phyloP scores from a whole-genome alignment of 768 basidiomycete species.

The Pleurotus djamor region DNA sequence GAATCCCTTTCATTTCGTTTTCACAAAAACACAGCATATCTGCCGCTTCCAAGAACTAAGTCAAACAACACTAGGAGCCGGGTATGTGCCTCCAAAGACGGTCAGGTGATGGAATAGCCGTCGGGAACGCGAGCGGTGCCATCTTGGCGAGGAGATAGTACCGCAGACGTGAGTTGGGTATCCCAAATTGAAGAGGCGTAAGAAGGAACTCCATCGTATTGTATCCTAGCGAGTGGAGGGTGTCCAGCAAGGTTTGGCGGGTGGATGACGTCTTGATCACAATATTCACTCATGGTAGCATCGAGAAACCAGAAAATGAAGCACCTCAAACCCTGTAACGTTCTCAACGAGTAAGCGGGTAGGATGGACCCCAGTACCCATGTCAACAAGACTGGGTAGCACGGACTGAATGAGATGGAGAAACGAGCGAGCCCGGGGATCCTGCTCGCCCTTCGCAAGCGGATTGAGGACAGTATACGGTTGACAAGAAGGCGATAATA shows the following conservation, averaged over 20 bases:
- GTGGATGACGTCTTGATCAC: conserved; percentile 59
- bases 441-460: conserved; percentile 62
- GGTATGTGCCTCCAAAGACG: conserved; percentile 55
- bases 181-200: conserved; percentile 75
- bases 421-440: conserved; percentile 77
- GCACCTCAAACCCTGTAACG: conserved; percentile 82
- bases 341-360: conserved; percentile 70
- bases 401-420: conserved; percentile 64
- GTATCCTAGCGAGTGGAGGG: conserved; percentile 56
- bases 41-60: too few relatives aligned
- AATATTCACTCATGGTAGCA: conserved; percentile 4
- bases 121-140: conserved; percentile 34
- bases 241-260: conserved; percentile 49
- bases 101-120: conserved; percentile 12
- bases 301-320: not conserved
- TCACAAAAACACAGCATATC: too few relatives aligned
- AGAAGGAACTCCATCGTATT: conserved; percentile 58
- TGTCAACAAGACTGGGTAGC: conserved; percentile 51
- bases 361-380: conserved; percentile 41
- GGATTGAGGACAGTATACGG: conserved; percentile 83
- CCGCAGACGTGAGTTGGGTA: conserved; percentile 79
- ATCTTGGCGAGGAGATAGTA: conserved; percentile 77
- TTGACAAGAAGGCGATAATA: conserved; percentile 81
- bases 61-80: too few relatives aligned
- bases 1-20: too few relatives aligned